phyloP scores from a whole-genome alignment of 768 basidiomycete species.

The Tubosaeta brunneosetosa region DNA sequence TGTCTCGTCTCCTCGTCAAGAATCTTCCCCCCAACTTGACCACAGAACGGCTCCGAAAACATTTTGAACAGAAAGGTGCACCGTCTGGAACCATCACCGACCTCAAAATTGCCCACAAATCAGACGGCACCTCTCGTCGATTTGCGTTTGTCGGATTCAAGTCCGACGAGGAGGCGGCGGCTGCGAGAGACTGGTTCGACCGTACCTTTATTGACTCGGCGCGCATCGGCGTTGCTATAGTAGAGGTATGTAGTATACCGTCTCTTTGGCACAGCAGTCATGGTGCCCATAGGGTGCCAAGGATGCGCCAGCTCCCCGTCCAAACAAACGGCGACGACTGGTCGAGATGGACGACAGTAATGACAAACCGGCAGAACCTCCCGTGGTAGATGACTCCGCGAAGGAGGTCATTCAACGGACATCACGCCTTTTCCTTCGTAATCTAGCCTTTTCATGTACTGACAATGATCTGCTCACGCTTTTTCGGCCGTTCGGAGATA shows the following conservation, averaged over 20 bases:
- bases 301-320: conserved; percentile 61
- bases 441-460: conserved; percentile 83
- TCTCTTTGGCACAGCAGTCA: conserved; percentile 5
- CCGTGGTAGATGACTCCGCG: conserved; percentile 28
- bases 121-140: conserved; percentile 73
- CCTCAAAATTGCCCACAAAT: conserved; percentile 71
- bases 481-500: conserved; percentile 64
- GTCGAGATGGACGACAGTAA: conserved; percentile 45
- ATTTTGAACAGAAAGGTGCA: conserved; percentile 59
- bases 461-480: conserved; percentile 61
- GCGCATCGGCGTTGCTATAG: conserved; percentile 66
- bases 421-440: conserved; percentile 86
- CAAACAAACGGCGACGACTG: conserved; percentile 63
- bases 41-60: conserved; percentile 55
- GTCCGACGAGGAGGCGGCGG: conserved; percentile 64
- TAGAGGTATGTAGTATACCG: conserved; percentile 50
- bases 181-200: conserved; percentile 81
- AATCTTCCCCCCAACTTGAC: conserved; percentile 72
- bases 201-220: conserved; percentile 78
- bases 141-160: conserved; percentile 95
- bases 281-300: conserved; percentile 51
- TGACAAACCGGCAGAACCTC: conserved; percentile 5
- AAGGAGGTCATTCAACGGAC: conserved; percentile 63
- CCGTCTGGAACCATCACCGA: conserved; percentile 79
- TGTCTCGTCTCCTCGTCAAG: conserved; percentile 84